phyloP scores from a whole-genome alignment of 2,329 filamentous ascomycete species.

The Colletotrichum falcatum region DNA sequence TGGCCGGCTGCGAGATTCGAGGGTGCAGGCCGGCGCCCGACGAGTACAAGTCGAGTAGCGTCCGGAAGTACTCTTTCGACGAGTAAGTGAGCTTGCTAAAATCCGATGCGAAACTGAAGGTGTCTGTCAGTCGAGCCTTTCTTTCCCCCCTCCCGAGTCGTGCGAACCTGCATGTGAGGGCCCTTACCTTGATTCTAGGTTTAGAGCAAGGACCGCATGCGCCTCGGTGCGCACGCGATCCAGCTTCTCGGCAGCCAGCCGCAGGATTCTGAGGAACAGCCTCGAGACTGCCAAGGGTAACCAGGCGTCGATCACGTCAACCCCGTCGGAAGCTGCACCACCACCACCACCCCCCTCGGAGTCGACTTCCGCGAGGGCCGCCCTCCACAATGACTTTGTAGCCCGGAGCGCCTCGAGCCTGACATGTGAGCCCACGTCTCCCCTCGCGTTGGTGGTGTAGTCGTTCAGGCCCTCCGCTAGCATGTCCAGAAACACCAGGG shows the following conservation, averaged over 20 bases:
- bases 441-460: conserved; percentile 89
- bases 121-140: conserved; percentile 42
- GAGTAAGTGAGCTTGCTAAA: conserved; percentile 64
- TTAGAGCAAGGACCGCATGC: conserved; percentile 63
- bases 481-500: conserved; percentile 57
- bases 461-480: conserved; percentile 78
- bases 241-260: conserved; percentile 88
- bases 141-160: not conserved
- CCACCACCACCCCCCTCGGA: not conserved
- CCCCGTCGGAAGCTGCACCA: conserved; percentile 8
- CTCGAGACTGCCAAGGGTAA: conserved; percentile 48
- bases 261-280: conserved; percentile 65
- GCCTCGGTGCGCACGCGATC: conserved; percentile 84
- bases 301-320: conserved; percentile 38
- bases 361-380: conserved; percentile 36
- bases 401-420: conserved; percentile 84
- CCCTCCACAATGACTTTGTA: conserved; percentile 71
- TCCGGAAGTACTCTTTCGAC: conserved; percentile 69
- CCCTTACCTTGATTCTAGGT: conserved; percentile 59
- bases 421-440: conserved; percentile 90
- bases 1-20: conserved; percentile 52
- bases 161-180: not conserved
- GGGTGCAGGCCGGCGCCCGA: conserved; percentile 50
- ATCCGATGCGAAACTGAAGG: conserved; percentile 48
- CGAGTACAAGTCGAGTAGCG: conserved; percentile 62